Conservation (phyloP, 495 filamentous ascomycete genomes). For the Durotheca rogersii region DNA sequence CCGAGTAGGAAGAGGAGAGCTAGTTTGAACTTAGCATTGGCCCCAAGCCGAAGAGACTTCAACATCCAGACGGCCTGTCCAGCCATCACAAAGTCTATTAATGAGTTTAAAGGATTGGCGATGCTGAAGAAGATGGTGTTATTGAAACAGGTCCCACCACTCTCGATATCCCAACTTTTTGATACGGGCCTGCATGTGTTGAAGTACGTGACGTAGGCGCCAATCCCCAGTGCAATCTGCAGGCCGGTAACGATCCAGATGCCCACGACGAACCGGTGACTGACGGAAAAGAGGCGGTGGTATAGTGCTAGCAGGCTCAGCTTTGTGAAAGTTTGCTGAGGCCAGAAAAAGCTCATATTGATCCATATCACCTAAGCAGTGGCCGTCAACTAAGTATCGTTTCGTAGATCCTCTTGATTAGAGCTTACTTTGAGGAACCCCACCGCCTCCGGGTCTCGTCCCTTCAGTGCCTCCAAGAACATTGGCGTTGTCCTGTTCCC, state of each 20-base stretch:
- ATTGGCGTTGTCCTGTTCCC: no score
- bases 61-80: slow-evolving; percentile 14
- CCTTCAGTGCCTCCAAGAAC: no score
- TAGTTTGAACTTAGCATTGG: slow-evolving; percentile 8
- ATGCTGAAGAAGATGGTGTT: slow-evolving; percentile 1
- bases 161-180: slow-evolving; percentile 8
- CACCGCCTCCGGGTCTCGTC: no score
- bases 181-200: slow-evolving; percentile 14
- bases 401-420: no score
- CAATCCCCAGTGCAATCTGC: slow-evolving; percentile 4
- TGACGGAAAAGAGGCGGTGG: slow-evolving; percentile 10
- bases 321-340: no score
- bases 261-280: background rate
- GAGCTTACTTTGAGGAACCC: no score
- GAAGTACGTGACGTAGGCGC: background rate
- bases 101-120: slow-evolving; percentile 13
- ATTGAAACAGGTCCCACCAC: slow-evolving; percentile 3
- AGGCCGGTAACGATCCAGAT: no score
- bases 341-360: no score
- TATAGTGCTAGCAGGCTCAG: no score
- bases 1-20: slow-evolving; percentile 15
- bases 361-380: no score
- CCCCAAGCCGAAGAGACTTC: slow-evolving; percentile 2
- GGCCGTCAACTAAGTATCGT: no score
- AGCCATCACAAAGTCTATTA: slow-evolving; percentile 24